Base-by-base conservation (phyloP, 2,329 filamentous ascomycete species). In the Elsinoe necatrix region DNA sequence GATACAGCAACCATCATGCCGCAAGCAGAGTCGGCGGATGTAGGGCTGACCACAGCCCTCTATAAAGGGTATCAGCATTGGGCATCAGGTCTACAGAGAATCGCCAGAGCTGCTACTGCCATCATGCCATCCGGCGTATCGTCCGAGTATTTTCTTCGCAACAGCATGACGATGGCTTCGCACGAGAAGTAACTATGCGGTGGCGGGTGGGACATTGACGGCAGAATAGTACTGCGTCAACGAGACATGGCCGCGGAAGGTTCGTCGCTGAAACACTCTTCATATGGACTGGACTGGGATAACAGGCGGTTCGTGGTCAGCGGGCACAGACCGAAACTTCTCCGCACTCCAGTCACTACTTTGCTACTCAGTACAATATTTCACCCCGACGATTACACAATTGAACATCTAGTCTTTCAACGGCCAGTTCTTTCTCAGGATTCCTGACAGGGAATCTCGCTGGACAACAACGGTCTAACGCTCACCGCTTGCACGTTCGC, bases 201-300 rank as follows among this genome's bases (percentile, higher is more conserved):
- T 29, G 34, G 14, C 34, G 9, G 34, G 14, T n/a, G 14, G 34
- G 4, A 37, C 14, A 37, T 37, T 37, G 34, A 29, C 27, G 27
- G 27, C 27, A 29, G 27, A 29, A 9, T 29, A 29, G 4, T 29
- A 29, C 27, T 29, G 9, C 9, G 27, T 29, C 27, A 29, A 29
- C 27, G 9, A 29, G 27, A 9, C 27, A 29, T 29, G 27, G 34
- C 14, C 34, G 34, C 34, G 14, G 41, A 45, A 25, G 25, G 41
- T 45, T 45, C 41, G 21, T 45, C 41, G 41, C 41, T 45, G 41
- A 45, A 18, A 45, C 41, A 45, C 41, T 45, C 21, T 45, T 11
- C 6, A 23, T 45, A 1, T 45, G 41, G 41, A 45, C 4, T 45
- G 41, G 41, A 45, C 23, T 23, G 11, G 41, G 7, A 25, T 11